A percentile compares a stretch with the other conserved stretches of the same genome.
phyloP scores from a whole-genome alignment of 2,329 filamentous ascomycete species.

The Penicillium freii region DNA sequence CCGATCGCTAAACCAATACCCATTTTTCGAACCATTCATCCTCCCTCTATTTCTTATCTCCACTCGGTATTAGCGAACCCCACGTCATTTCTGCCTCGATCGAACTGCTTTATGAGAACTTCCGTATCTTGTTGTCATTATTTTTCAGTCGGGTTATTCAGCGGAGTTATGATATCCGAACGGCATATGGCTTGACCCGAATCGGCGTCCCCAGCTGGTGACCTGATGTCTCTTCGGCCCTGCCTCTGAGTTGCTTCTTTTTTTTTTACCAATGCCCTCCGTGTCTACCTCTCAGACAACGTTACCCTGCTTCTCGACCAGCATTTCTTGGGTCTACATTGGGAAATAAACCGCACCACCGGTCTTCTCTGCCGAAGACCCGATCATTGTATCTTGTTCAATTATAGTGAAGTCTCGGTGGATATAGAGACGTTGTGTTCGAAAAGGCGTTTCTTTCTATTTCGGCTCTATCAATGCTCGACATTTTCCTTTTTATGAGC shows the following conservation, averaged over 20 bases:
- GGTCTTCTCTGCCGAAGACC: not conserved
- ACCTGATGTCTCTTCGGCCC: slow-evolving; percentile 5
- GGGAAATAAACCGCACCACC: not conserved
- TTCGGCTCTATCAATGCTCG: slow-evolving; percentile 18
- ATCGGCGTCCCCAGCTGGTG: slow-evolving; percentile 18
- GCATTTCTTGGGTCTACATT: not conserved
- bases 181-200: slow-evolving; percentile 17
- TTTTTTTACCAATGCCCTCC: not conserved
- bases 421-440: slow-evolving; percentile 7
- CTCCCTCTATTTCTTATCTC: slow-evolving; percentile 8
- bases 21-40: not conserved
- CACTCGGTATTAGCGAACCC: slow-evolving; percentile 17
- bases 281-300: not conserved
- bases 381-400: slow-evolving; percentile 1
- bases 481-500: slow-evolving; percentile 7
- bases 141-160: slow-evolving; percentile 26
- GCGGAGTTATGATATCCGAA: slow-evolving; percentile 32
- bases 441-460: slow-evolving; percentile 22
- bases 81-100: slow-evolving; percentile 14
- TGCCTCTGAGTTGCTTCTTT: not conserved
- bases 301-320: not conserved
- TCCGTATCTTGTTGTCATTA: slow-evolving; percentile 11
- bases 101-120: slow-evolving; percentile 18
- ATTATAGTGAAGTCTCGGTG: not conserved
- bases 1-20: slow-evolving; percentile 27